Evolutionary conservation across 2,329 filamentous ascomycete genomes (phyloP).

Genomic region (Cephalotrichum gorgonifer): DNA sequence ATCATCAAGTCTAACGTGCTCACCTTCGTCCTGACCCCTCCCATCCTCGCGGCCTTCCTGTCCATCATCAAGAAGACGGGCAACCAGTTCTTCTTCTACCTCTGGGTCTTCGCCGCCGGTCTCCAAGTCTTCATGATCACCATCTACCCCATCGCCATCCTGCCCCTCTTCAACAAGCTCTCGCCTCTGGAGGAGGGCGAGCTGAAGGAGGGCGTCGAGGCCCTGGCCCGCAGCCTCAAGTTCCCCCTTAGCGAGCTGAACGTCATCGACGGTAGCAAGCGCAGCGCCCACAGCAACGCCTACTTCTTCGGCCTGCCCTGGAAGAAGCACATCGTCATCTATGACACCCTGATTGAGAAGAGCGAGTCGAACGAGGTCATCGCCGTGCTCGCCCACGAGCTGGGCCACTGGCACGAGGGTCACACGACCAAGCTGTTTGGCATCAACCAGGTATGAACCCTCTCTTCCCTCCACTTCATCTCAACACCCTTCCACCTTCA

Average conservation of each 20-base stretch:
- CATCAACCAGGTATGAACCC: conserved; percentile 60
- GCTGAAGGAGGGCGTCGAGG: conserved; percentile 81
- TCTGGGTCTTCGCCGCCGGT: conserved; percentile 84
- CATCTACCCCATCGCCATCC: conserved; percentile 87
- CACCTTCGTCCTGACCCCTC: conserved; percentile 67
- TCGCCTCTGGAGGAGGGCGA: conserved; percentile 80
- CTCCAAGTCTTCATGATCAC: conserved; percentile 93
- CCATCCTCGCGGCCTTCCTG: conserved; percentile 85
- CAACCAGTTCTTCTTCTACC: conserved; percentile 92
- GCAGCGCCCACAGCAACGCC: conserved; percentile 78
- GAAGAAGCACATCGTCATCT: conserved; percentile 99
- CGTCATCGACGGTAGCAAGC: conserved; percentile 87
- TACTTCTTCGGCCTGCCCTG: conserved; percentile 97
- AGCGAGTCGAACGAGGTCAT: conserved; percentile 86
- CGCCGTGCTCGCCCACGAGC: conserved; percentile 87
- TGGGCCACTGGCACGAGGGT: conserved; percentile 93
- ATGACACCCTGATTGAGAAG: conserved; percentile 95
- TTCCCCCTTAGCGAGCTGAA: conserved; percentile 91
- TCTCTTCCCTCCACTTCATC: neutral
- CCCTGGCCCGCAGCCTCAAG: conserved; percentile 68
- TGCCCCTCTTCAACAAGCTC: conserved; percentile 96
- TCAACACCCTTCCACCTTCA: neutral
- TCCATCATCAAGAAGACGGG: conserved; percentile 92
- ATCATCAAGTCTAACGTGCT: conserved; percentile 85
- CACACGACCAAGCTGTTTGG: conserved; percentile 88